These are phyloP conservation scores for Shiraia sp. DNA, from an alignment of 2,329 filamentous ascomycete genomes.

Conservation along the genomic window DNA sequence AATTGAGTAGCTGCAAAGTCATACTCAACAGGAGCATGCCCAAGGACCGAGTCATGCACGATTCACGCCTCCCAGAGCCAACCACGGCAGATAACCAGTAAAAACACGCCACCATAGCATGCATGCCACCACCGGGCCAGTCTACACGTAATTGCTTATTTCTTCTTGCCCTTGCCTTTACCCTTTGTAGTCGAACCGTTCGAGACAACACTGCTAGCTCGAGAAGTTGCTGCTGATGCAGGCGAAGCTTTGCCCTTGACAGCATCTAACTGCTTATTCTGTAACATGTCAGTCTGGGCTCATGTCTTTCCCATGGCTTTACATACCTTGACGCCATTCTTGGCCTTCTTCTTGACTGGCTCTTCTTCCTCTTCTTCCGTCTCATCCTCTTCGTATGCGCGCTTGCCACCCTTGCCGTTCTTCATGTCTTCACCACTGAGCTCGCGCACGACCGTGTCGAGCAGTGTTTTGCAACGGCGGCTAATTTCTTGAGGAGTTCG, in stretches of 20 bases:
- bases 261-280: conserved; percentile 94
- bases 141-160: conserved; percentile 20
- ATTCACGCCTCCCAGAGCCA: no score
- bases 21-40: no score
- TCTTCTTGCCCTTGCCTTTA: conserved; percentile 58
- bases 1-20: no score
- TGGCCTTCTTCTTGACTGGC: conserved; percentile 93
- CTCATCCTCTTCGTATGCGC: conserved; percentile 81
- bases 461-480: conserved; percentile 87
- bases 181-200: conserved; percentile 61
- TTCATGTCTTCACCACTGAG: conserved; percentile 69
- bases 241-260: conserved; percentile 78
- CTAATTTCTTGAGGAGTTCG: conserved; percentile 91
- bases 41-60: no score
- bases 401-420: conserved; percentile 70
- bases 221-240: conserved; percentile 75
- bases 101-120: conserved; percentile 12
- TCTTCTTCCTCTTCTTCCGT: conserved; percentile 75
- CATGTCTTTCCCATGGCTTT: neutral
- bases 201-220: conserved; percentile 86
- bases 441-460: conserved; percentile 93
- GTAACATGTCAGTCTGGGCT: conserved; percentile 20
- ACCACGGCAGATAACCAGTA: no score
- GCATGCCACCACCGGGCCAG: neutral
- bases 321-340: conserved; percentile 81